Evolutionary conservation across 2,329 filamentous ascomycete genomes (phyloP).

Genomic region (Chaetomium strumarium): DNA sequence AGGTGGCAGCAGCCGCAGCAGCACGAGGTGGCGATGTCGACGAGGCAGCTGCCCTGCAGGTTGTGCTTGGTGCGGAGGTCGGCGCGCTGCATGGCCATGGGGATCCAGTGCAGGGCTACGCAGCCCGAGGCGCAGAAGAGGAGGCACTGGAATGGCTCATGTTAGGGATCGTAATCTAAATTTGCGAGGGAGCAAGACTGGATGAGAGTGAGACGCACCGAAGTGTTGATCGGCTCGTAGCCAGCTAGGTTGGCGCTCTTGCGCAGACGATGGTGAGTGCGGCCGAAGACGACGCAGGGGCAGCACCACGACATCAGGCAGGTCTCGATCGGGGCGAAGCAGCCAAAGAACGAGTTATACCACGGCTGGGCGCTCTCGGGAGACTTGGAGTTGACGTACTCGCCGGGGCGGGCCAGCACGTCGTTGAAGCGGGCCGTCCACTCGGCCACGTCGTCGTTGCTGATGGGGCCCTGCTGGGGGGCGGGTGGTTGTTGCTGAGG

Average conservation of each 20-base stretch:
- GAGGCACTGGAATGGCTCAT: constrained; percentile 33
- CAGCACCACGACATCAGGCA: constrained; percentile 42
- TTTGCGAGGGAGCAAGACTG: neutral
- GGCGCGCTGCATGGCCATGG: constrained; percentile 40
- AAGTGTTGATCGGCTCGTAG: constrained; percentile 43
- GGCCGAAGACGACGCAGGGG: constrained; percentile 45
- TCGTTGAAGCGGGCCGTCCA: constrained; percentile 41
- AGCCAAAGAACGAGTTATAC: constrained; percentile 38
- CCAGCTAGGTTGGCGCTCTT: constrained; percentile 37
- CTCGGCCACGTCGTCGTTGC: constrained; percentile 38
- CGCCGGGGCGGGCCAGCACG: constrained; percentile 37
- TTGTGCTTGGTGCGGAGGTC: constrained; percentile 41
- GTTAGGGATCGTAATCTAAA: neutral
- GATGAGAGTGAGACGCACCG: constrained; percentile 30
- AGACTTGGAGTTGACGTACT: constrained; percentile 39
- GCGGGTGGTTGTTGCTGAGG: constrained; percentile 14
- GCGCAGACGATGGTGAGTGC: constrained; percentile 41
- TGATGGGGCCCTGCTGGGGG: constrained; percentile 31
- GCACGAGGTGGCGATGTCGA: constrained; percentile 38
- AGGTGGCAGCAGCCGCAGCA: constrained; percentile 42
- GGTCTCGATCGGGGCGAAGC: constrained; percentile 39
- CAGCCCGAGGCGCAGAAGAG: constrained; percentile 38
- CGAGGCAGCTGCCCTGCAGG: constrained; percentile 39
- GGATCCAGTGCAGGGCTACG: constrained; percentile 38
- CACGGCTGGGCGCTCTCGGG: constrained; percentile 34